Base-by-base conservation (phyloP, 768 basidiomycete genomes). In the Nidula microcarpa region DNA sequence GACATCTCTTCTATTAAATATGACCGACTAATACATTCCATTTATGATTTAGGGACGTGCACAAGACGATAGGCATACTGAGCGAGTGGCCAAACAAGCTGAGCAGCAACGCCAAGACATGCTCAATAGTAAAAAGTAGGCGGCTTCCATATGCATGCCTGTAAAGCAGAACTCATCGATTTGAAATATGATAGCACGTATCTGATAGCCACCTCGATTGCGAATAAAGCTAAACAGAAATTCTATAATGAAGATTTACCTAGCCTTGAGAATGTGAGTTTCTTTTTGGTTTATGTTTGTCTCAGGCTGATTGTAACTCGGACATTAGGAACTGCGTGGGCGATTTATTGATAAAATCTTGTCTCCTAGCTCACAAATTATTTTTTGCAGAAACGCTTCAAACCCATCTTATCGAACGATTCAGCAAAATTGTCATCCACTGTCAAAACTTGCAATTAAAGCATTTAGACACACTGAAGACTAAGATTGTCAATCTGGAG, bases 81-180 rank as follows among this genome's bases (percentile, higher is more conserved):
- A 87, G 51, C 80, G 89, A 34, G 81, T 78, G 3, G 84, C 84
- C 16, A 84, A 80, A 64, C 89, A 91, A 60, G 81, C 81, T 43
- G 89, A 91, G 56, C 85, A 89, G 59, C 89, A 91, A 59, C 79
- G 79, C 50, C 75, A 76, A 34, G 87, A 91, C 39, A 92, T 93
- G 91, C 67, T 83, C 43, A 87, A 86, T 58, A 80, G 82, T 68
- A 93, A 92, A 74, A 93, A 92, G 91, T 91, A 54, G 71, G 53
- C 37, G 34, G 18, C 13, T n/a, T 45, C 16, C 30, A 34, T 43
- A 30, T 30, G 4, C 23, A 30, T 30, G 23, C 23, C 23, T 52
- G 47, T n/a, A 17, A 51, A 13, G 13, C 13, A 33, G 47, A 47
- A 37, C 52, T 47, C 34, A 39, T 10, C 52, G 30, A 5, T 13